Conservation (phyloP, 1,284 basidiomycete genomes). For the Boletus smithii region DNA sequence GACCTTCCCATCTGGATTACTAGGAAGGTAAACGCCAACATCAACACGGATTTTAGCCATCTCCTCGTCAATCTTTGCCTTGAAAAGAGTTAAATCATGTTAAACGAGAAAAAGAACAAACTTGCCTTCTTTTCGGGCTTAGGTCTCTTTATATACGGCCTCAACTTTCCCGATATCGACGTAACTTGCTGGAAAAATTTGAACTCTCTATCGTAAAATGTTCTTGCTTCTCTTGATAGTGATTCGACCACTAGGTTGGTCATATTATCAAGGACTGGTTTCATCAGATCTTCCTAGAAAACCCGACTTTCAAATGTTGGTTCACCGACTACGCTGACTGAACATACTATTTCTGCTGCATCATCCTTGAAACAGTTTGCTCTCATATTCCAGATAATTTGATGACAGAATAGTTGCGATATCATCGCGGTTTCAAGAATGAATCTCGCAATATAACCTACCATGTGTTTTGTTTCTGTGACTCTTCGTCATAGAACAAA, state of each 20-base stretch:
- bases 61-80: conserved; percentile 99
- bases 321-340: background rate
- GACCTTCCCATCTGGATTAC: conserved; percentile 95
- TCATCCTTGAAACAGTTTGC: conserved; percentile 97
- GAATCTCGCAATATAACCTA: conserved; percentile 93
- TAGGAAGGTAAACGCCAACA: conserved; percentile 93
- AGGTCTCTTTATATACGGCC: conserved; percentile 93
- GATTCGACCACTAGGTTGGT: conserved; percentile 79
- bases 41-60: conserved; percentile 96
- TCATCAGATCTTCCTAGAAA: conserved; percentile 86
- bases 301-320: conserved; percentile 1
- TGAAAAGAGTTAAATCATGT: conserved; percentile 6
- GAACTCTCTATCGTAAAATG: conserved; percentile 95
- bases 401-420: conserved; percentile 97
- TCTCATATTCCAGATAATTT: conserved; percentile 99
- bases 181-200: conserved; percentile 96
- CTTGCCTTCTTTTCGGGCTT: conserved; percentile 95
- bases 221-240: conserved; percentile 86
- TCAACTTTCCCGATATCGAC: conserved; percentile 95
- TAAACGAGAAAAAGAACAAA: background rate
- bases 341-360: conserved; percentile 70
- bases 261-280: conserved; percentile 89
- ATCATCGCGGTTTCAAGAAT: conserved; percentile 98
- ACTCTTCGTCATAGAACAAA: background rate
- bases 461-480: conserved; percentile 1